phyloP scores from a whole-genome alignment of 1,139 yeast genomes.

The Yamadazyma epiphylla region DNA sequence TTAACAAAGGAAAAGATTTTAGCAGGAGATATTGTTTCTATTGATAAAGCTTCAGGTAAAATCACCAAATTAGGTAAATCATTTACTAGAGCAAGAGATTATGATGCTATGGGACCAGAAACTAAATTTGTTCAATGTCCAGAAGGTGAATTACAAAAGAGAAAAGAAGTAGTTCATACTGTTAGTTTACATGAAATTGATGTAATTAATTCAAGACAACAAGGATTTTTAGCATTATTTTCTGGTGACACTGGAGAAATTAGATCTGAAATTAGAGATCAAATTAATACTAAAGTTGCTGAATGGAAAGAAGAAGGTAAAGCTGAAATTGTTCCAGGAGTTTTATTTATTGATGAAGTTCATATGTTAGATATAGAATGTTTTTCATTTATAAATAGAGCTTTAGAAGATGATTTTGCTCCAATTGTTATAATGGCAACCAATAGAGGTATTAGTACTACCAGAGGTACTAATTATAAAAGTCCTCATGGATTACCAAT shows the following conservation, averaged over 20 bases:
- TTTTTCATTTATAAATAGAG: slow-evolving; percentile 92
- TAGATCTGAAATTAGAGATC: slow-evolving; percentile 92
- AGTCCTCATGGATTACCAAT: slow-evolving; percentile 97
- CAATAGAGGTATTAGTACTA: slow-evolving; percentile 86
- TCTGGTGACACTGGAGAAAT: slow-evolving; percentile 98
- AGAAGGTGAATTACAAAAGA: slow-evolving; percentile 95
- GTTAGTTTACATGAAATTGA: slow-evolving; percentile 97
- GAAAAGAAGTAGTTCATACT: slow-evolving; percentile 94
- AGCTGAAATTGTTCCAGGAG: slow-evolving; percentile 98
- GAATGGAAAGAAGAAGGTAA: slow-evolving; percentile 99
- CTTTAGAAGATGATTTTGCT: slow-evolving; percentile 93
- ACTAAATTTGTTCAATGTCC: slow-evolving; percentile 98
- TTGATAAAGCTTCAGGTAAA: slow-evolving; percentile 94
- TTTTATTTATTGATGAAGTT: slow-evolving; percentile 94
- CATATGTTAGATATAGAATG: slow-evolving; percentile 99
- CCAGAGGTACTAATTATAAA: slow-evolving; percentile 90
- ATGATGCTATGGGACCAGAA: slow-evolving; percentile 99
- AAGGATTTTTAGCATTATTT: slow-evolving; percentile 93
- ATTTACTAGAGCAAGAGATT: slow-evolving; percentile 92
- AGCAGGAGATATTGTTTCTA: slow-evolving; percentile 96
- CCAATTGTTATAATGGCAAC: slow-evolving; percentile 99
- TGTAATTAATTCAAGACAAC: slow-evolving; percentile 96
- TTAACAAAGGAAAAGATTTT: slow-evolving; percentile 90
- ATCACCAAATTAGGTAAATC: slow-evolving; percentile 93
- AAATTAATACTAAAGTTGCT: slow-evolving; percentile 92